phyloP scores from a whole-genome alignment of 2,329 filamentous ascomycete genomes.

The Ophiostoma quercus region DNA sequence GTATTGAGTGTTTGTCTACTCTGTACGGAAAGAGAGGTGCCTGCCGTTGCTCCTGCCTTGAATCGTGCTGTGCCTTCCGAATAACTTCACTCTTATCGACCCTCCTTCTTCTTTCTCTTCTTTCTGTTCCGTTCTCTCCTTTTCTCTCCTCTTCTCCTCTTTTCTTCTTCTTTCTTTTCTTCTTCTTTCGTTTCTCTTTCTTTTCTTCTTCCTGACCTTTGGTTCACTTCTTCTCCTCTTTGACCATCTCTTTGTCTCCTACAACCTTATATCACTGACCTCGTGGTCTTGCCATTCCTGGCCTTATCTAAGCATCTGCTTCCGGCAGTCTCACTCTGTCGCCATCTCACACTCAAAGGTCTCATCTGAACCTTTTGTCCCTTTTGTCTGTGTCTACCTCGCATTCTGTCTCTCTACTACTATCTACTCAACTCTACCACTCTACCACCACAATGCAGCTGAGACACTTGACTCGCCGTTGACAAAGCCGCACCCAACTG shows the following conservation, averaged over 20 bases:
- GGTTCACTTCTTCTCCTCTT: neutral
- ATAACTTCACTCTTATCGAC: constrained; percentile 18
- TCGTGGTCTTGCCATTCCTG: no score
- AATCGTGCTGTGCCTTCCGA: constrained; percentile 17
- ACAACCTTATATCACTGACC: no score
- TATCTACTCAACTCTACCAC: neutral
- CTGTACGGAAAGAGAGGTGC: neutral
- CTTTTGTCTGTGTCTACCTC: no score
- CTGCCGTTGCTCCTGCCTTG: constrained; percentile 16
- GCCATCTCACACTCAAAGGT: neutral
- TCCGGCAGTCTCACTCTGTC: no score
- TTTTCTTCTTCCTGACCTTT: neutral
- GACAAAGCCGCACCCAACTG: constrained; percentile 20
- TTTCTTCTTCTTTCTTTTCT: neutral
- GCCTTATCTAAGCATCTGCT: no score
- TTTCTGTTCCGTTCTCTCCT: neutral
- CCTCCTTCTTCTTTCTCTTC: neutral
- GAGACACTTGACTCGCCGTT: constrained; percentile 24
- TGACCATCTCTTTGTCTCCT: neutral
- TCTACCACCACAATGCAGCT: constrained; percentile 21
- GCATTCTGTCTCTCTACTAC: no score
- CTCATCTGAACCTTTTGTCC: no score
- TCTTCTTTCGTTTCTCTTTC: neutral
- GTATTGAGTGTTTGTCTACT: no score
- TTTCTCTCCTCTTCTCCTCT: neutral